Percentiles rank a stretch among this genome's conserved stretches.
Conservation (phyloP, 2,329 filamentous ascomycete species). For the Paraphaeosphaeria sporulosa region DNA sequence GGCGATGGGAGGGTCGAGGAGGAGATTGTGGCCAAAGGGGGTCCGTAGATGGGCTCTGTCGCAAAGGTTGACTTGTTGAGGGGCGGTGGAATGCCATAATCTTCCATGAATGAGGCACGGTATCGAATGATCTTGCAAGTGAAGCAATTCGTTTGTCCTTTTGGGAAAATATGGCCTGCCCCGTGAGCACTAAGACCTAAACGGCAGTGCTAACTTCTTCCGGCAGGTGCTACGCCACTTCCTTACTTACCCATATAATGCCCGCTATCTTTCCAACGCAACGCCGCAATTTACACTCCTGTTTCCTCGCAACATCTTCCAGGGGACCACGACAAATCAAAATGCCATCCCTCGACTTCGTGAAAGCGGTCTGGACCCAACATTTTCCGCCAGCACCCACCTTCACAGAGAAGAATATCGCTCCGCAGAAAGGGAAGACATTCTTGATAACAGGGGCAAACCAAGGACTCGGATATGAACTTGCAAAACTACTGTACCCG, state of each 20-base stretch:
- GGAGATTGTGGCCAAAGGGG: slow-evolving; percentile 26
- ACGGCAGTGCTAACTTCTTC: too few relatives aligned
- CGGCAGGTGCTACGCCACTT: too few relatives aligned
- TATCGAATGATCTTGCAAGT: neutral
- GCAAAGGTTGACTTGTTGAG: neutral
- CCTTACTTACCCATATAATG: too few relatives aligned
- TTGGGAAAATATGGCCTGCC: neutral
- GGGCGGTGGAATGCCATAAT: neutral
- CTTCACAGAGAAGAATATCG: slow-evolving; percentile 14
- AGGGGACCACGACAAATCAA: neutral
- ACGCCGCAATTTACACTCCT: neutral
- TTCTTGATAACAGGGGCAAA: slow-evolving; percentile 61
- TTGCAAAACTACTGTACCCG: slow-evolving; percentile 61
- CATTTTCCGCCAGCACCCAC: slow-evolving; percentile 8
- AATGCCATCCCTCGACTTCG: neutral
- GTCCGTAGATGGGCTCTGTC: slow-evolving; percentile 2
- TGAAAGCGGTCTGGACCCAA: slow-evolving; percentile 11
- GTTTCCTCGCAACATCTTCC: neutral
- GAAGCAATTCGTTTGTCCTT: neutral
- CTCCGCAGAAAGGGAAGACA: slow-evolving; percentile 44
- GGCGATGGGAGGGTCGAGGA: slow-evolving; percentile 42
- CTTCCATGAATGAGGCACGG: too few relatives aligned
- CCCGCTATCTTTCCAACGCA: neutral
- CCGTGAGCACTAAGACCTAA: neutral
- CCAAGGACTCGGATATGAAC: slow-evolving; percentile 58